Conservation (phyloP, 2,329 filamentous ascomycete genomes). For the Penicillium sclerotiorum region DNA sequence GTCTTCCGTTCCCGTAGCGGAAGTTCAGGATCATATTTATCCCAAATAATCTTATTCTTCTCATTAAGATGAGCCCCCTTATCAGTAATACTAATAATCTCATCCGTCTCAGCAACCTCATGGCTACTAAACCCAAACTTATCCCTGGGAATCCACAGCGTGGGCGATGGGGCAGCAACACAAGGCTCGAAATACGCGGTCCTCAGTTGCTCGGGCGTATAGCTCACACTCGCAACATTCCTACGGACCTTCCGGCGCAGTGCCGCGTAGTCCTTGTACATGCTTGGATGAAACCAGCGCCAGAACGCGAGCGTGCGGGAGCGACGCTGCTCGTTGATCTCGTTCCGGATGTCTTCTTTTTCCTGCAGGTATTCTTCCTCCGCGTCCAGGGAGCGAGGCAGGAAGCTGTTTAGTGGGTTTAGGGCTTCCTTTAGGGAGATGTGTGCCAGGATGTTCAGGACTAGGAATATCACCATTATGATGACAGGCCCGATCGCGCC, state of each 20-base stretch:
- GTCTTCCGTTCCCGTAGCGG: constrained; percentile 60
- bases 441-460: constrained; percentile 77
- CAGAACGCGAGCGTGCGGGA: constrained; percentile 30
- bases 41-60: constrained; percentile 67
- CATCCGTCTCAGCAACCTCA: constrained; percentile 72
- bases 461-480: constrained; percentile 73
- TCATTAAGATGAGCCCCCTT: constrained; percentile 70
- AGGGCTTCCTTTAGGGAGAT: constrained; percentile 54
- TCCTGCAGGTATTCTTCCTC: constrained; percentile 52
- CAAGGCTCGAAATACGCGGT: constrained; percentile 76
- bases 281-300: constrained; percentile 68
- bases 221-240: constrained; percentile 58
- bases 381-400: constrained; percentile 69
- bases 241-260: constrained; percentile 70
- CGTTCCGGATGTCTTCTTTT: constrained; percentile 33
- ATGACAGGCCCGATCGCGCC: constrained; percentile 66
- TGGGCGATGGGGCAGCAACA: constrained; percentile 62
- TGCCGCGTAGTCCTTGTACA: constrained; percentile 72
- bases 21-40: constrained; percentile 58
- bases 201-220: constrained; percentile 62
- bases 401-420: constrained; percentile 58
- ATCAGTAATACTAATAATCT: constrained; percentile 77
- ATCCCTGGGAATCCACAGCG: constrained; percentile 82
- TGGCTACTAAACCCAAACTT: constrained; percentile 71
- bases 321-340: constrained; percentile 23